Evolutionary conservation across 257 asterid species (phyloP).

Genomic region (Primulina huaijiensis): DNA sequence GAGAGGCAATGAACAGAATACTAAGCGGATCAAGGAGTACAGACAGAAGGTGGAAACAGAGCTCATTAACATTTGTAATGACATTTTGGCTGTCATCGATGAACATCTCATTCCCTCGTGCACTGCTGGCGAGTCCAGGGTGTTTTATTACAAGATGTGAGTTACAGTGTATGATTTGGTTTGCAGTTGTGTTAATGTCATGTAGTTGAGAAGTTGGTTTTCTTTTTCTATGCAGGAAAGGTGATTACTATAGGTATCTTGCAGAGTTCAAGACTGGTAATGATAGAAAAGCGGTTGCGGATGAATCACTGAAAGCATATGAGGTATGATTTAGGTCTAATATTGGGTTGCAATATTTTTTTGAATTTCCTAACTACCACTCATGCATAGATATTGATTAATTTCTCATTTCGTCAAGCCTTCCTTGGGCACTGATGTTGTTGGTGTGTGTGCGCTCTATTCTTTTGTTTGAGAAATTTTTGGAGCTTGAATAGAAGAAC

Average conservation of each 20-base stretch:
- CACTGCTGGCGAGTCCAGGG: constrained; percentile 73
- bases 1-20: constrained; percentile 78
- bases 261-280: constrained; percentile 56
- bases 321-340: constrained; percentile 35
- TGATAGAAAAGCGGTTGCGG: constrained; percentile 64
- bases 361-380: background rate
- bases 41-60: constrained; percentile 78
- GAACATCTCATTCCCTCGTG: constrained; percentile 85
- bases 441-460: background rate
- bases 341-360: background rate
- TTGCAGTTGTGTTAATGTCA: constrained; percentile 1
- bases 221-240: constrained; percentile 49
- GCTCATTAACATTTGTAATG: constrained; percentile 64
- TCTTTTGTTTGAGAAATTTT: constrained; percentile 3
- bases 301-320: constrained; percentile 59
- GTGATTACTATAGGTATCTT: constrained; percentile 66
- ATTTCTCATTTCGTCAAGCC: background rate
- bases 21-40: constrained; percentile 74
- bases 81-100: constrained; percentile 72
- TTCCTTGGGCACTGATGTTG: constrained; percentile 17
- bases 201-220: constrained; percentile 17
- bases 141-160: constrained; percentile 85
- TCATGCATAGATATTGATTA: background rate
- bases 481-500: constrained; percentile 1
- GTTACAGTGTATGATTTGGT: constrained; percentile 16